phyloP scores from a whole-genome alignment of 352 stramenopile species.

The Globisporangium emineosum region DNA sequence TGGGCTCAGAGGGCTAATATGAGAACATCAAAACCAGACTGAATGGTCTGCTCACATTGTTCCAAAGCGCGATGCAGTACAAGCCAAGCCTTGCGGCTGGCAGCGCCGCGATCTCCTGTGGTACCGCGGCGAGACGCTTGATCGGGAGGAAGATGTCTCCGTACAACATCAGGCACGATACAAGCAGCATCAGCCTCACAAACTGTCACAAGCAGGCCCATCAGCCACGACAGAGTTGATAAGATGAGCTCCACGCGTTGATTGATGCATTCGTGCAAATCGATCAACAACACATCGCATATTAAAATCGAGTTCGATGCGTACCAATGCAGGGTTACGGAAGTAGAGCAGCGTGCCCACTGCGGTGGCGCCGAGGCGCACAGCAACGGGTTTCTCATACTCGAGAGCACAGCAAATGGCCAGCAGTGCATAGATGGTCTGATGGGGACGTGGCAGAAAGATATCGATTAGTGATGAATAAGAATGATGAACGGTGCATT shows the following conservation, averaged over 20 bases:
- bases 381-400: slow-evolving; percentile 53
- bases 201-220: slow-evolving; percentile 38
- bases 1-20: too few relatives aligned
- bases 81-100: slow-evolving; percentile 26
- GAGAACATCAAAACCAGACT: too few relatives aligned
- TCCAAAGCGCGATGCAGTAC: slow-evolving; percentile 41
- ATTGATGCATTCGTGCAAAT: not conserved
- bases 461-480: slow-evolving; percentile 3
- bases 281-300: not conserved
- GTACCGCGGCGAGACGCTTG: slow-evolving; percentile 17
- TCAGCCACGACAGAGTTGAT: not conserved
- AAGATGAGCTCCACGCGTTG: not conserved
- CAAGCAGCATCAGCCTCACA: slow-evolving; percentile 50
- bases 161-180: slow-evolving; percentile 50
- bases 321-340: slow-evolving; percentile 52
- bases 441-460: too few relatives aligned
- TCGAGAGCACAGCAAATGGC: slow-evolving; percentile 30
- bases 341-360: slow-evolving; percentile 54
- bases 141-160: slow-evolving; percentile 53
- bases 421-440: slow-evolving; percentile 32
- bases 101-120: slow-evolving; percentile 11
- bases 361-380: slow-evolving; percentile 32
- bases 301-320: not conserved
- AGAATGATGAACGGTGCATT: not conserved
- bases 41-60: slow-evolving; percentile 24